Conservation (phyloP, 805 yeast species). For the Hanseniaspora mollemarum region DNA sequence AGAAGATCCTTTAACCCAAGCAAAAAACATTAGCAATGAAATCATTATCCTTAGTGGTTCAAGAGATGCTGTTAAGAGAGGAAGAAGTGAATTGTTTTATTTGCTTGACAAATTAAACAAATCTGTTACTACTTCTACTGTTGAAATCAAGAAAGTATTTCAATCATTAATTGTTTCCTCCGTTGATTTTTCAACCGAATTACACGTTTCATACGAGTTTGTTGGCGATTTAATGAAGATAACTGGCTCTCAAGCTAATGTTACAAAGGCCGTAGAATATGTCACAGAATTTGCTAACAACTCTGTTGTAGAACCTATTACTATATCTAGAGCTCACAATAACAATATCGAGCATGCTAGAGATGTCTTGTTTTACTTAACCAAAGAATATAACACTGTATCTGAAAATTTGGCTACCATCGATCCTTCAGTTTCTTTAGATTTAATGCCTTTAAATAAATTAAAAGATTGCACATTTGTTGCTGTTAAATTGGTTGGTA, state of each 20-base stretch:
- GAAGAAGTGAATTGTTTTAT: constrained; percentile 41
- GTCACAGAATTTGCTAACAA: constrained; percentile 52
- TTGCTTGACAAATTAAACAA: constrained; percentile 36
- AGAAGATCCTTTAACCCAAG: constrained; percentile 18
- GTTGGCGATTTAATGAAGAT: constrained; percentile 46
- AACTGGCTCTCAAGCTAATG: constrained; percentile 49
- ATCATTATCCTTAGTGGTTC: constrained; percentile 55
- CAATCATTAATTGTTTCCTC: constrained; percentile 51
- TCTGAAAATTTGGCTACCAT: constrained; percentile 17
- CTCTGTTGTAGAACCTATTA: constrained; percentile 54
- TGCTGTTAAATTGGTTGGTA: constrained; percentile 41
- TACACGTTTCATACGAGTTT: constrained; percentile 46
- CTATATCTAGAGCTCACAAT: constrained; percentile 81
- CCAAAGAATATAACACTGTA: constrained; percentile 38
- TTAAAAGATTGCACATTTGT: constrained; percentile 41
- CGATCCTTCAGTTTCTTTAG: constrained; percentile 36
- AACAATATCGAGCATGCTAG: constrained; percentile 67
- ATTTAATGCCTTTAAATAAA: constrained; percentile 37
- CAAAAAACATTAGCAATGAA: constrained; percentile 21
- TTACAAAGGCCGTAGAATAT: constrained; percentile 49
- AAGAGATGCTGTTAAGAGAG: constrained; percentile 49
- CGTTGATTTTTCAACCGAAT: constrained; percentile 38
- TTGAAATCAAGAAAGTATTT: constrained; percentile 52
- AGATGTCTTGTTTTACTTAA: constrained; percentile 57
- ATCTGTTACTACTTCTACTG: constrained; percentile 42